Percentiles rank a stretch among this genome's conserved stretches.
These are phyloP conservation scores for Vanderwaltozyma verrucispora DNA, from an alignment of 805 yeast genomes.

Conservation along the genomic window DNA sequence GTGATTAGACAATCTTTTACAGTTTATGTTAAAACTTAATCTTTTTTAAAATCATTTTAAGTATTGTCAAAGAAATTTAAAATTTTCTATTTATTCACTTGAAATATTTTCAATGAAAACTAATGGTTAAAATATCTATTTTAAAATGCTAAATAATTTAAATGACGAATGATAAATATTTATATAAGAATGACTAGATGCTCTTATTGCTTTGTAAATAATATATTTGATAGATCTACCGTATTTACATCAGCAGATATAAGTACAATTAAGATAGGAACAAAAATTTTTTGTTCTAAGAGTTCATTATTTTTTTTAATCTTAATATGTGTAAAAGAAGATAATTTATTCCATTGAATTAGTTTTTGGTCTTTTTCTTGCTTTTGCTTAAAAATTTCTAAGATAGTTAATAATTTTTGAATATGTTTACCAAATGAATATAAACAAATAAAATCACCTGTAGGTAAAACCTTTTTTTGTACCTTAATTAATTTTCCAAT, in stretches of 20 bases:
- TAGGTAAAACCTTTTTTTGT: not conserved
- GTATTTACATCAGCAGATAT: not conserved
- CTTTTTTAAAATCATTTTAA: too few species aligned
- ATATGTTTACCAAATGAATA: conserved; percentile 19
- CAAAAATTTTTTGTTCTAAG: not conserved
- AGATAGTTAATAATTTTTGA: conserved; percentile 15
- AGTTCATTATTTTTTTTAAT: not conserved
- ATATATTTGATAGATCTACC: not conserved
- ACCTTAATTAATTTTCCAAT: conserved; percentile 6
- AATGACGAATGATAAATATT: too few species aligned
- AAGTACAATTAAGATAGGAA: not conserved
- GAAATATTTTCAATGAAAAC: too few species aligned
- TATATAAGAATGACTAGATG: too few species aligned
- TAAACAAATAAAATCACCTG: conserved; percentile 2
- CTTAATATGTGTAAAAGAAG: not conserved
- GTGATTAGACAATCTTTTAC: too few species aligned
- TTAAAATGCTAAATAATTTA: too few species aligned
- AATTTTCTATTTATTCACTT: too few species aligned
- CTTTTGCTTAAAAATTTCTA: conserved; percentile 12
- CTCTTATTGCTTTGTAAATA: conserved; percentile 1
- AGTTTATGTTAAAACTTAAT: too few species aligned
- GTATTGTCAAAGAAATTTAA: too few species aligned
- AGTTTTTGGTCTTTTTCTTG: not conserved
- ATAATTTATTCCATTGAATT: conserved; percentile 13
- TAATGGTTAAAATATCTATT: too few species aligned